phyloP scores from a whole-genome alignment of 352 stramenopile species.

The Phytopythium vexans region DNA sequence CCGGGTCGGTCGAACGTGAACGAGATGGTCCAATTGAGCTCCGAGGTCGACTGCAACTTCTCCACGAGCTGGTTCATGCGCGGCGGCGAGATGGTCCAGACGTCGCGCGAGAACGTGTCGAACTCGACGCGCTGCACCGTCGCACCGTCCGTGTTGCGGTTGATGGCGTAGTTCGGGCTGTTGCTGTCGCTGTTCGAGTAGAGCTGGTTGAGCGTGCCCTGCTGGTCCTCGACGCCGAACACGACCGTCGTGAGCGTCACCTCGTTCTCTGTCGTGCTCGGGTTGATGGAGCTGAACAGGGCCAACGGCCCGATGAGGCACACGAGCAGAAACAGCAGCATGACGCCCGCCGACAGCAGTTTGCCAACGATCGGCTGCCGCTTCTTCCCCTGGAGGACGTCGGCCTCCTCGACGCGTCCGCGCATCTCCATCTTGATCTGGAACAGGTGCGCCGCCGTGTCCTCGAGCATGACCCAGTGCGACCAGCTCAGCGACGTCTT shows the following conservation, averaged over 20 bases:
- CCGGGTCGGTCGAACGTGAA: conserved; percentile 70
- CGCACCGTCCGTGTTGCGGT: conserved; percentile 63
- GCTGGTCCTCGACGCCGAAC: conserved; percentile 71
- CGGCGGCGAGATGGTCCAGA: conserved; percentile 72
- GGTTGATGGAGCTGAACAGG: conserved; percentile 87
- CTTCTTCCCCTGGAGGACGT: conserved; percentile 77
- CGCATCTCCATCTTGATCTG: conserved; percentile 80
- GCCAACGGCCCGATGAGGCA: conserved; percentile 75
- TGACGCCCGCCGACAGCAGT: conserved; percentile 66
- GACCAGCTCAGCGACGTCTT: conserved; percentile 79
- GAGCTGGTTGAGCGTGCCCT: conserved; percentile 71
- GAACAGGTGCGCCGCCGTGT: conserved; percentile 78
- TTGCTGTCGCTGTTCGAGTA: conserved; percentile 78
- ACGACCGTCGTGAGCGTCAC: conserved; percentile 57
- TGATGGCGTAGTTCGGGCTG: conserved; percentile 56
- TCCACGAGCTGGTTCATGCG: conserved; percentile 65
- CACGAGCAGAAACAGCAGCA: conserved; percentile 73
- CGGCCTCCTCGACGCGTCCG: conserved; percentile 51
- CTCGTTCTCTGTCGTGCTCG: conserved; percentile 69
- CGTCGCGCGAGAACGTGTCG: conserved; percentile 68
- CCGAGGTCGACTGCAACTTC: conserved; percentile 65
- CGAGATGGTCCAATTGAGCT: conserved; percentile 69
- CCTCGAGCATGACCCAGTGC: conserved; percentile 83
- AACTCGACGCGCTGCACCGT: conserved; percentile 79
- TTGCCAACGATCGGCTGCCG: conserved; percentile 69